Conservation (phyloP, 192 early-diverging fungal species). For the Spizellomyces sp. region DNA sequence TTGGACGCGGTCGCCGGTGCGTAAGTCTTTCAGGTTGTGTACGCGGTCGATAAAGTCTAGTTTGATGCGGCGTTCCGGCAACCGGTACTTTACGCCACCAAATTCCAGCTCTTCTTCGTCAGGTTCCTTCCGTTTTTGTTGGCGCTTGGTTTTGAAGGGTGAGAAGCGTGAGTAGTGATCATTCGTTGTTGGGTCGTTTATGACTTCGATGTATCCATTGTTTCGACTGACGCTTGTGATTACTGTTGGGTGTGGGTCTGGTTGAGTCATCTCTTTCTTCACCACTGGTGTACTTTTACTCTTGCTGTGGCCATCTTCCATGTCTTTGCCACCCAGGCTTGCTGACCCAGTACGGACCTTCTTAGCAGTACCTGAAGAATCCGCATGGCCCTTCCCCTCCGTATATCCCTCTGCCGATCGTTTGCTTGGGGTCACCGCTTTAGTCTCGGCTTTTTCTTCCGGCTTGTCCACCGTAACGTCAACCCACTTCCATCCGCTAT, state of each 20-base stretch:
- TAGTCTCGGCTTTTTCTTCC: conserved; percentile 1
- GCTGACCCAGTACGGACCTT: too few species aligned
- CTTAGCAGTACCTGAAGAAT: too few species aligned
- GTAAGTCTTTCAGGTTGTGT: conserved; percentile 15
- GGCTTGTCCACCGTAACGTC: conserved; percentile 15
- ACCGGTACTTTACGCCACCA: conserved; percentile 29
- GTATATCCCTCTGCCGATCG: too few species aligned
- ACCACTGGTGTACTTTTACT: too few species aligned
- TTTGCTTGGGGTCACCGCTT: background rate
- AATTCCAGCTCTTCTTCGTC: conserved; percentile 15
- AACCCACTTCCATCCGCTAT: conserved; percentile 12
- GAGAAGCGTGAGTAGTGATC: background rate
- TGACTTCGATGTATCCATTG: conserved; percentile 32
- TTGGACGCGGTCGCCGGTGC: background rate
- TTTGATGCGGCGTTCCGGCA: conserved; percentile 32
- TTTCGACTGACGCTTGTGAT: background rate
- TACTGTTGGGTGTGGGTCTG: too few species aligned
- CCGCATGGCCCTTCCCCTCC: too few species aligned
- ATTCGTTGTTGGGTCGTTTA: conserved; percentile 20
- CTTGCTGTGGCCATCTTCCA: too few species aligned
- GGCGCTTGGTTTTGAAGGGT: background rate
- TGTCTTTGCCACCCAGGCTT: too few species aligned
- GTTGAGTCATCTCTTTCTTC: too few species aligned
- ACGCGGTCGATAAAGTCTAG: conserved; percentile 34
- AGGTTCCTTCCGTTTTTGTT: background rate